Evolutionary conservation across 1,284 basidiomycete genomes (phyloP), one percentile per base, ranked within the genome.

Genomic region (Boletus mariae): DNA sequence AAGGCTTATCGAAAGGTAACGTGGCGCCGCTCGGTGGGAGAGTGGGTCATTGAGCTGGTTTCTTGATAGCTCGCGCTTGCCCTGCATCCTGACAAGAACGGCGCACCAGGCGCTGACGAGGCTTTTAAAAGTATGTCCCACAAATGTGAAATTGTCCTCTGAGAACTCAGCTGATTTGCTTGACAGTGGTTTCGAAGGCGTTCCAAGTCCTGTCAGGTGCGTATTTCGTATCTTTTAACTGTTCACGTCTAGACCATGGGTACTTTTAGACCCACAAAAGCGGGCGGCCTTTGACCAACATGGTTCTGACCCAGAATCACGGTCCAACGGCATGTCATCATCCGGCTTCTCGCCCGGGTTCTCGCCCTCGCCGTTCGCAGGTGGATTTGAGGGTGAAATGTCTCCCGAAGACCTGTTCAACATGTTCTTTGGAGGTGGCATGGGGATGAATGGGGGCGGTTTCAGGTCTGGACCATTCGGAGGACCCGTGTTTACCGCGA

Each of bases 401-500:
- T 94, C 91, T 55, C 94, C 96, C 1, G 94, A 98, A 72, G 96
- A 99, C 59, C 68, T 99, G 51, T 99, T 99, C 79, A 96, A 98
- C 68, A 95, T 97, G 91, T 98, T 99, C 82, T 99, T 99, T 69
- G 94, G 75, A 17, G 77, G 76, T 7, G 76, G 75, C 2, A 72
- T 71, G 40, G 74, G 75, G 55, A 80, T 80, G 51, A 75, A 77
- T 45, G 71, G 68, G 4, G 73, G 73, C 49, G 70, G 69, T 37
- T 74, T 77, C 57, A 75, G 72, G 47, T 70, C 64, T n/a, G 57
- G 71, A 5, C 65, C 69, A 32, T 76, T 75, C 56, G 77, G 80
- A 17, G 81, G 54, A 53, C 60, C 69, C 79, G 79, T 90, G n/a
- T 92, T 92, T 66, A 82, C 85, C 0, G 77, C 87, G 8, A 76